Base-by-base conservation (phyloP, 495 filamentous ascomycete genomes). In the Lophiotrema nucula region DNA sequence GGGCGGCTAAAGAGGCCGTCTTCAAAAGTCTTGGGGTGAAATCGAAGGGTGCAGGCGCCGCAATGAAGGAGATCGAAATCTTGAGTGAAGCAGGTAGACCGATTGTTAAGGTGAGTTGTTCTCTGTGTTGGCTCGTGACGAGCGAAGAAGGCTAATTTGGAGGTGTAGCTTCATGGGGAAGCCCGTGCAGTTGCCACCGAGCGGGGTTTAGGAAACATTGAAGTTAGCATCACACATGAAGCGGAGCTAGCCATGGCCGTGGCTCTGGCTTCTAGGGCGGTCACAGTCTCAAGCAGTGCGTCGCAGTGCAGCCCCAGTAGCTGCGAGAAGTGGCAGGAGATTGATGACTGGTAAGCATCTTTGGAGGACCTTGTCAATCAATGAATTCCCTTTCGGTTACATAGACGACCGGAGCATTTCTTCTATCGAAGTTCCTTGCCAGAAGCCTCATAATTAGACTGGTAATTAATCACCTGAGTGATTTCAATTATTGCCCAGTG, bases 1-100 rank as follows among this genome's bases (percentile, higher is more conserved):
- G 93, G 93, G 89, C 84, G 62, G 93, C 93, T 2, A 99, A 99
- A 74, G 93, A 99, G 77, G 93, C 92, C 3, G 90, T 99, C 4
- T 99, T 99, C 77, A 99, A 99, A 80, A 87, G 88, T 11, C 75
- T 99, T 15, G 89, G 90, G 37, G 89, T 96, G n/a, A 72, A 79
- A 61, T 82, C 88, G 69, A 85, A 88, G 73, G 93, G 93, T 50
- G 91, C 86, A 12, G 93, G 95, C 58, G 92, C 93, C 47, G 80
- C 88, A 16, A 65, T 99, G 76, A 92, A 86, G 76, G 92, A 97
- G 13, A 97, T 99, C 74, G 93, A 99, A 78, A 91, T 99, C 57
- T 71, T 79, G 33, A 83, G 80, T 58, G 87, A 86, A 47, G 87
- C 82, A 21, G 93, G 95, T 24, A 89, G 84, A 35, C 93, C 93